phyloP scores from a whole-genome alignment of 1,284 basidiomycete species.

The Volvariella surrecta region DNA sequence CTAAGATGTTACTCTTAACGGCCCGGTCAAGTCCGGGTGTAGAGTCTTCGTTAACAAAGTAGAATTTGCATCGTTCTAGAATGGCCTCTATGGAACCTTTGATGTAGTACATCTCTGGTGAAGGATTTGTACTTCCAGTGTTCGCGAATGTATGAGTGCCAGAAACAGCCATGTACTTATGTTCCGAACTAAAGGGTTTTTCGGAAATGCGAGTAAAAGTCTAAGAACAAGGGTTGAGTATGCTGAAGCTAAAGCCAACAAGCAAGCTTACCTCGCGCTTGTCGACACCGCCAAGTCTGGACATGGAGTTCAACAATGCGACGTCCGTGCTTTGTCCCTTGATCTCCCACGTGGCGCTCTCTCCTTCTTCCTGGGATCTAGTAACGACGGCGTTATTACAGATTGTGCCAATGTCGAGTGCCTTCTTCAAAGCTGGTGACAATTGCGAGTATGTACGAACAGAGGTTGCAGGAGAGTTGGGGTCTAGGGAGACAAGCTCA shows the following conservation, averaged over 20 bases:
- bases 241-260: not conserved
- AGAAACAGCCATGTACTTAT: slow-evolving; percentile 87
- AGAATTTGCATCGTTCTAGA: slow-evolving; percentile 79
- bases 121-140: slow-evolving; percentile 25
- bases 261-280: slow-evolving; percentile 49
- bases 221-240: slow-evolving; percentile 22
- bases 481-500: slow-evolving; percentile 66
- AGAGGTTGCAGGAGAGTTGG: slow-evolving; percentile 19
- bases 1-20: slow-evolving; percentile 57
- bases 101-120: slow-evolving; percentile 78
- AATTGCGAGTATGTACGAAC: slow-evolving; percentile 21
- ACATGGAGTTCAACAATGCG: slow-evolving; percentile 81
- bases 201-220: slow-evolving; percentile 73
- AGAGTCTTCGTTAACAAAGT: slow-evolving; percentile 80
- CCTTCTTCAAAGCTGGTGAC: slow-evolving; percentile 52
- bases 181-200: slow-evolving; percentile 87
- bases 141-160: slow-evolving; percentile 45
- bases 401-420: slow-evolving; percentile 56
- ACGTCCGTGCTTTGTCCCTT: slow-evolving; percentile 94
- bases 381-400: slow-evolving; percentile 66
- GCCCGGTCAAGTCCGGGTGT: slow-evolving; percentile 69
- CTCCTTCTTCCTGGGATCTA: slow-evolving; percentile 53
- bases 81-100: slow-evolving; percentile 91
- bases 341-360: slow-evolving; percentile 29
- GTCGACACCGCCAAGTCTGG: slow-evolving; percentile 63